Conservation (phyloP, 345 rosid species). For the Euclidium syriacum region DNA sequence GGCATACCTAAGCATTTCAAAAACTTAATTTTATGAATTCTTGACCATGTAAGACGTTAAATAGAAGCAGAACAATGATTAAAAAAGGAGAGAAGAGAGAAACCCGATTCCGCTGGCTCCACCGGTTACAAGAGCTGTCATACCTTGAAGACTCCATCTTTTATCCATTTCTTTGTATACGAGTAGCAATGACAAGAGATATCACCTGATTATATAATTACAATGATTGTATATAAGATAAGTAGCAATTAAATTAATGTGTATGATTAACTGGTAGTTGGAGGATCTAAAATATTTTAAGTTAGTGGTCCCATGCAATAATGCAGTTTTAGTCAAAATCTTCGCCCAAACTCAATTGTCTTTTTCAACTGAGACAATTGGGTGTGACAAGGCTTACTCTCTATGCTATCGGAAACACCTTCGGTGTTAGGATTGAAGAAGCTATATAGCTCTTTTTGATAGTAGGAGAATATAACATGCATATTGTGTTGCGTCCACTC, state of each 20-base stretch:
- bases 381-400: neutral
- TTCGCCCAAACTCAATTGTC: too few species aligned
- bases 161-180: neutral
- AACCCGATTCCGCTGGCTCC: conserved; percentile 31
- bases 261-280: too few species aligned
- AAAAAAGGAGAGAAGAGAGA: neutral
- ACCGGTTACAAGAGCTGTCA: conserved; percentile 30
- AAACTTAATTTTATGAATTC: neutral
- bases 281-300: too few species aligned
- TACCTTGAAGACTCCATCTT: conserved; percentile 28
- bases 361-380: too few species aligned
- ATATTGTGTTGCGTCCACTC: too few species aligned
- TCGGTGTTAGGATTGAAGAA: too few species aligned
- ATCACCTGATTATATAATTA: neutral
- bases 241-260: neutral
- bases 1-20: conserved; percentile 19
- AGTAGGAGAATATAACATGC: too few species aligned
- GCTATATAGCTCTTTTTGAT: too few species aligned
- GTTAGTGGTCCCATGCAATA: too few species aligned
- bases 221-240: neutral
- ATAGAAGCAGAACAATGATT: neutral
- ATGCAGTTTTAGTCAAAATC: too few species aligned
- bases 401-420: too few species aligned
- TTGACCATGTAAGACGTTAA: neutral
- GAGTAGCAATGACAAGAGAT: neutral